phyloP scores from a whole-genome alignment of 2,329 filamentous ascomycete species.

The Coleophoma eucalyptorum region DNA sequence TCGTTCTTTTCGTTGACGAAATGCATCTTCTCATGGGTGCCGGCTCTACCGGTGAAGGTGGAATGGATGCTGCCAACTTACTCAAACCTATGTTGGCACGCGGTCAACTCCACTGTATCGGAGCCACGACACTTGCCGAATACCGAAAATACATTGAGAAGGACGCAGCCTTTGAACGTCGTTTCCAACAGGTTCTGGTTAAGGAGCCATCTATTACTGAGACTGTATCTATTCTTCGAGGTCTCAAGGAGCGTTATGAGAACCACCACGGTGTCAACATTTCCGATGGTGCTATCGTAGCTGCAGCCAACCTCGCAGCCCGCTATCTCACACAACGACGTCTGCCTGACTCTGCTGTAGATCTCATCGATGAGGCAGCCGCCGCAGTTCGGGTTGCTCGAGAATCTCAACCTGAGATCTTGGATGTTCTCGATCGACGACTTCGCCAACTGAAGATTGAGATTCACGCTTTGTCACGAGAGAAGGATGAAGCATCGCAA shows the following conservation, averaged over 20 bases:
- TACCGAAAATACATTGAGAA: constrained; percentile 99
- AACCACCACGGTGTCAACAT: constrained; percentile 98
- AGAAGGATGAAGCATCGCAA: constrained; percentile 92
- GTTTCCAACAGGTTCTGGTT: constrained; percentile 97
- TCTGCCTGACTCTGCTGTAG: constrained; percentile 93
- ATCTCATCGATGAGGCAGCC: constrained; percentile 92
- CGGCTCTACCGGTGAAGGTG: constrained; percentile 88
- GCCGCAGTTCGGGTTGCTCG: constrained; percentile 93
- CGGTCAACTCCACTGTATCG: constrained; percentile 95
- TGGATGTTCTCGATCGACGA: constrained; percentile 90
- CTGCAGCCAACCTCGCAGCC: constrained; percentile 85
- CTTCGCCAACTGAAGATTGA: constrained; percentile 92
- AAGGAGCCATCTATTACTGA: constrained; percentile 88
- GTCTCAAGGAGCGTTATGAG: constrained; percentile 96
- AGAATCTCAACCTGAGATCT: constrained; percentile 92
- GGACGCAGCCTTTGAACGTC: constrained; percentile 94
- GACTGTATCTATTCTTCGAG: constrained; percentile 96
- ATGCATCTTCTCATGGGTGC: constrained; percentile 99
- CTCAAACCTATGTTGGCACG: constrained; percentile 97
- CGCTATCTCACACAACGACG: constrained; percentile 89
- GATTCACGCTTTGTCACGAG: constrained; percentile 89
- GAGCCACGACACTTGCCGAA: constrained; percentile 89
- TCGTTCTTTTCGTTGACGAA: constrained; percentile 97
- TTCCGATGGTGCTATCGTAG: constrained; percentile 86
- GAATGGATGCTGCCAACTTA: constrained; percentile 97